phyloP scores from a whole-genome alignment of 176 grass and related monocot species.

The Oryza meridionalis region DNA sequence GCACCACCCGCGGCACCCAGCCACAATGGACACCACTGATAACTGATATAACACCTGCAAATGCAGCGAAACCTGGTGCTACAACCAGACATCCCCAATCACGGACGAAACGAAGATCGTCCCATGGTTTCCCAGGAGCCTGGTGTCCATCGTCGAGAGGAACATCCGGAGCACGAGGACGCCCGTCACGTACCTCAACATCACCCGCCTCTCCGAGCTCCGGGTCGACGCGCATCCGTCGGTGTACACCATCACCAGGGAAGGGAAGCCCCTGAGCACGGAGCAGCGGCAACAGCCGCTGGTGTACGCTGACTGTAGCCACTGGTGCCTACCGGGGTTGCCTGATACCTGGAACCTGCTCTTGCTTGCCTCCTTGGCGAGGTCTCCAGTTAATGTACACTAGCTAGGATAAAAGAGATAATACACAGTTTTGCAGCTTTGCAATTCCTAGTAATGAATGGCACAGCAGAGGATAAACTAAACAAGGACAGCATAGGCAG shows the following conservation, averaged over 20 bases:
- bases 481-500: background rate
- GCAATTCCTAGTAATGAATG: background rate
- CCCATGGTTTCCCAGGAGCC: conserved; percentile 43
- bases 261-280: conserved; percentile 38
- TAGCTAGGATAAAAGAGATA: conserved; percentile 24
- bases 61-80: conserved; percentile 57
- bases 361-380: conserved; percentile 48
- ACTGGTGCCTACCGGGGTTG: conserved; percentile 59
- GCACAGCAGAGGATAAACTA: background rate
- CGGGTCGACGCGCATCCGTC: conserved; percentile 53
- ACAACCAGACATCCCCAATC: conserved; percentile 49
- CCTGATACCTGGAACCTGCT: conserved; percentile 63
- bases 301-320: conserved; percentile 48
- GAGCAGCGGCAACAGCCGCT: conserved; percentile 39
- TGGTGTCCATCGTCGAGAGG: conserved; percentile 32
- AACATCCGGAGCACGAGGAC: conserved; percentile 36
- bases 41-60: background rate
- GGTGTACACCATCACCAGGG: conserved; percentile 42
- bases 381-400: conserved; percentile 19
- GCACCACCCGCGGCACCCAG: too few species aligned
- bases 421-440: background rate
- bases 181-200: conserved; percentile 45
- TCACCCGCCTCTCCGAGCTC: conserved; percentile 45
- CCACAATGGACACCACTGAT: background rate
- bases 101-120: conserved; percentile 13